A percentile compares a stretch with the other conserved stretches of the same genome.
Conservation (phyloP, 2,329 filamentous ascomycete genomes). For the Xylariaceae sp. region DNA sequence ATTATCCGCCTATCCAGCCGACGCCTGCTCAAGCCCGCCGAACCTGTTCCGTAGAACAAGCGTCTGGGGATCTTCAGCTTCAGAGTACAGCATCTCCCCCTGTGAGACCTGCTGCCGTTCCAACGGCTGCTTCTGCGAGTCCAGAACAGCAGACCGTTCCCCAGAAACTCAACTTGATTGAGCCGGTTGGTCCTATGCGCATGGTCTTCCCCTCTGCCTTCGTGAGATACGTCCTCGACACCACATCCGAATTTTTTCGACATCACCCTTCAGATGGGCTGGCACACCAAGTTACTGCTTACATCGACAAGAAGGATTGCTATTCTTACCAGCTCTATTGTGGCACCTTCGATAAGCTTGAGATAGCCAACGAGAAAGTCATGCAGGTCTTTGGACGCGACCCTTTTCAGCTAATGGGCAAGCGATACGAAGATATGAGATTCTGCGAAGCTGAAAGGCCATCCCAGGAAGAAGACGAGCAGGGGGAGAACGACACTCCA, state of each 20-base stretch:
- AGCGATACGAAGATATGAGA: neutral
- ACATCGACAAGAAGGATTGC: neutral
- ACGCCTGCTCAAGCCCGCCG: too few species aligned
- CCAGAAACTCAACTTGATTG: slow-evolving; percentile 1
- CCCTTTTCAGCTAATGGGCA: slow-evolving; percentile 1
- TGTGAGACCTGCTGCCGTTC: too few species aligned
- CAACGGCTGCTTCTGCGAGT: too few species aligned
- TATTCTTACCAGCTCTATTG: neutral
- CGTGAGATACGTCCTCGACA: neutral
- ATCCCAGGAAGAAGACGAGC: neutral
- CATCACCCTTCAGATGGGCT: neutral
- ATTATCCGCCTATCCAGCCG: too few species aligned
- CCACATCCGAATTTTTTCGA: neutral
- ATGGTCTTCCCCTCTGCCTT: neutral
- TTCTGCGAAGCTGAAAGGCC: neutral
- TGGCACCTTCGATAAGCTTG: slow-evolving; percentile 1
- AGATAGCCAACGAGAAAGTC: slow-evolving; percentile 2
- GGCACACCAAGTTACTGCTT: slow-evolving; percentile 5
- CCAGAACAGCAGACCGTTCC: too few species aligned
- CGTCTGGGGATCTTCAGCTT: too few species aligned
- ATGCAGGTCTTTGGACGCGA: slow-evolving; percentile 4
- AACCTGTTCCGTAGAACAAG: too few species aligned
- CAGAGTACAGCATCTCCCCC: too few species aligned
- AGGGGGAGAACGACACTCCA: neutral
- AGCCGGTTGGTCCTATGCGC: neutral